Conservation (phyloP, 371 early-diverging fungal genomes). For the Rhizopus stolonifer region DNA sequence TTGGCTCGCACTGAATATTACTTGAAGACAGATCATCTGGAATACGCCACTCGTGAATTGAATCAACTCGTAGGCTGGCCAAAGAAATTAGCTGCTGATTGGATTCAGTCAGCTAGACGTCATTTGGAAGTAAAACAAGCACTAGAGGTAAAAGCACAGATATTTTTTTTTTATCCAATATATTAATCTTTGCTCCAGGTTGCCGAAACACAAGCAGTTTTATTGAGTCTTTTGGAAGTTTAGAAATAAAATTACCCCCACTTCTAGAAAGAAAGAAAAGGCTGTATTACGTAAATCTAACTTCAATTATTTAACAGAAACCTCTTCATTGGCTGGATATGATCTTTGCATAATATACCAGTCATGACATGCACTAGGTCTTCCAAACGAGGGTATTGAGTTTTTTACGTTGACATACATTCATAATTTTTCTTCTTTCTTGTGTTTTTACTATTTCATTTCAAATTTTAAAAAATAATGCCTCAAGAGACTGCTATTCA, state of each 20-base stretch:
- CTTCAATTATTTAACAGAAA: neutral
- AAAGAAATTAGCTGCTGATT: constrained; percentile 79
- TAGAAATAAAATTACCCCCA: constrained; percentile 19
- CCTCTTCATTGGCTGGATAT: neutral
- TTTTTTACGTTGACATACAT: neutral
- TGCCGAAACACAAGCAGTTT: constrained; percentile 62
- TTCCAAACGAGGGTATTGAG: neutral
- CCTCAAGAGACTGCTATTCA: neutral
- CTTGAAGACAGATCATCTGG: constrained; percentile 74
- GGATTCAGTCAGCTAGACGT: constrained; percentile 77
- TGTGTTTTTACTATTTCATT: neutral
- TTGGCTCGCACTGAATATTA: constrained; percentile 75
- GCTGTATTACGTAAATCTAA: neutral
- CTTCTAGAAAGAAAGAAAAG: constrained; percentile 1
- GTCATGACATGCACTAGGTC: neutral
- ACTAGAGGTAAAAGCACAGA: constrained; percentile 55
- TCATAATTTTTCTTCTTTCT: neutral
- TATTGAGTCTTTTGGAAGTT: constrained; percentile 54
- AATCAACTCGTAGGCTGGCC: constrained; percentile 93
- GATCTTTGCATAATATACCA: neutral
- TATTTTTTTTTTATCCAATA: neutral
- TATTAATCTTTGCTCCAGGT: constrained; percentile 31
- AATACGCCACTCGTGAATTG: constrained; percentile 82
- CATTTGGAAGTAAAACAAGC: constrained; percentile 88
- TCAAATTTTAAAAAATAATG: neutral